phyloP scores from a whole-genome alignment of 2,329 filamentous ascomycete species.

The Botrytis fabae region DNA sequence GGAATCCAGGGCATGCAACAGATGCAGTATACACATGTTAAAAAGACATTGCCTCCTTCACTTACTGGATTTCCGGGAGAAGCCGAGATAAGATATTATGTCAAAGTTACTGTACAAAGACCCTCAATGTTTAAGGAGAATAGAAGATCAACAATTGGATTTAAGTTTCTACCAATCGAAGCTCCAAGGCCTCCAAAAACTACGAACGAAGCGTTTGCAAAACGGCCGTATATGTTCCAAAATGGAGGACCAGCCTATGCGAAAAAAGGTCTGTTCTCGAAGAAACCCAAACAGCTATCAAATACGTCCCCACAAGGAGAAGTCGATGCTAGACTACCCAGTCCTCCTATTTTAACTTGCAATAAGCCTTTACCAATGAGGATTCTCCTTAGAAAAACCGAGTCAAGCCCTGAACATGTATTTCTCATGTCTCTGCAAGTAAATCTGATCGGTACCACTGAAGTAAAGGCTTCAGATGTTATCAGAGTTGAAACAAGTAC shows the following conservation, averaged over 20 bases:
- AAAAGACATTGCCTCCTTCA: slow-evolving; percentile 83
- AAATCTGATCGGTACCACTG: slow-evolving; percentile 76
- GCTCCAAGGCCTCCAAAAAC: slow-evolving; percentile 69
- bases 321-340: slow-evolving; percentile 74
- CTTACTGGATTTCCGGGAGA: slow-evolving; percentile 82
- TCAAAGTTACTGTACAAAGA: slow-evolving; percentile 93
- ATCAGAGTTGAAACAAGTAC: slow-evolving; percentile 66
- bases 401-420: slow-evolving; percentile 65
- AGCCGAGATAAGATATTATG: slow-evolving; percentile 89
- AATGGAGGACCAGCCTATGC: slow-evolving; percentile 42
- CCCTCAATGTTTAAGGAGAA: slow-evolving; percentile 90
- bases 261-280: slow-evolving; percentile 39
- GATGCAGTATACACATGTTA: slow-evolving; percentile 69
- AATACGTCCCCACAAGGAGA: slow-evolving; percentile 70
- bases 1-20: slow-evolving; percentile 64
- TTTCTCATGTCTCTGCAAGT: slow-evolving; percentile 80
- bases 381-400: slow-evolving; percentile 75
- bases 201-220: slow-evolving; percentile 79
- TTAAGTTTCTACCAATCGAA: slow-evolving; percentile 92
- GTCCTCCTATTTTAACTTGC: slow-evolving; percentile 85
- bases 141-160: slow-evolving; percentile 65
- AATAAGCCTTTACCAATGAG: slow-evolving; percentile 82
- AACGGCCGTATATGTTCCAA: slow-evolving; percentile 64
- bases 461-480: slow-evolving; percentile 76
- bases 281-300: slow-evolving; percentile 37